Evolutionary conservation across 2,329 filamentous ascomycete genomes (phyloP), one percentile per base, ranked within the genome.

Genomic region (Elsinoe australis): DNA sequence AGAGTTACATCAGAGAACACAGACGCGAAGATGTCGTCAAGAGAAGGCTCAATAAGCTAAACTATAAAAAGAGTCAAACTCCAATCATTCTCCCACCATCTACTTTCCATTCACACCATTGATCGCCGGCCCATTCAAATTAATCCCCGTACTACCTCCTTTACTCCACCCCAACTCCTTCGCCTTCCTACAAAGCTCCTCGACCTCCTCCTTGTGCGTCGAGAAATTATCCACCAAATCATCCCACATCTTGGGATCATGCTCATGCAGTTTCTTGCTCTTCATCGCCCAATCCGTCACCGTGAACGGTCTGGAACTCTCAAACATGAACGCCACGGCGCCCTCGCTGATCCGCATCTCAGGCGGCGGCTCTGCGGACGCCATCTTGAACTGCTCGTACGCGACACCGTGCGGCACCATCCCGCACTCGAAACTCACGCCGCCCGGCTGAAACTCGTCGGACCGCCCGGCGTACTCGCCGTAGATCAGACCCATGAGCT

Each of bases 341-440:
- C 66, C 68, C 49, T 67, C 64, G 34, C 70, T 67, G 6, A 68
- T 62, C 38, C 62, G 61, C 64, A 69, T 70, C 52, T 70, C 69
- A 49, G 65, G 75, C 60, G 64, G 64, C 42, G 76, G 64, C 47
- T 74, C 61, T 2, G 69, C 73, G 34, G 69, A 68, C 12, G 73
- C 67, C 15, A 76, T 61, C 46, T 70, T 66, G 55, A 71, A 72
- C 8, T 64, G 67, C 38, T 70, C 66, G 50, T 64, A 65, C 41
- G 69, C 69, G 3, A 63, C 63, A 24, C 64, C 64, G 47, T 66
- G 64, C 5, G 64, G 64, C 17, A 61, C 63, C 50, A 64, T 61
- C 9, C 61, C 55, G 10, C 64, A 61, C 36, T 66, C 64, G 42
- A 63, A 66, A 24, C 59, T 62, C 19, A 61, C 62, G 42, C 63